Base-by-base conservation (phyloP, 371 early-diverging fungal species). In the Rhizomucor miehei region DNA sequence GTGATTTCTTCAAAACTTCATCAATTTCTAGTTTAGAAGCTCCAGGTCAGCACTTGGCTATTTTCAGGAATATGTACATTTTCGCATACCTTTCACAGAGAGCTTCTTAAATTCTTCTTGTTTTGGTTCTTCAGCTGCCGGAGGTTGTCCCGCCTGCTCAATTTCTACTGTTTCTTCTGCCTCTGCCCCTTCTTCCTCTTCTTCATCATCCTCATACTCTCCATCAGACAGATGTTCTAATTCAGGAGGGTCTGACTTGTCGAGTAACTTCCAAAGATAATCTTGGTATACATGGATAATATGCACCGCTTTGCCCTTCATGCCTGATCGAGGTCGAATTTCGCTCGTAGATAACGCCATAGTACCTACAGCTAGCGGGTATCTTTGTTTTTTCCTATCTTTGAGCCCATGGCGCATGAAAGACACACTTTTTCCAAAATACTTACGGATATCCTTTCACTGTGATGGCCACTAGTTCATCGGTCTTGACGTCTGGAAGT, bases 231-330 rank as follows among this genome's bases (percentile, higher is more conserved):
- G 23, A 19, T 45, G 56, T 8, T 71, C 45, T 51, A 77, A 54
- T 35, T 75, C 79, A 3, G 87, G 82, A 13, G 83, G 73, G 6
- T 71, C 69, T 1, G 62, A 62, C 56, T 85, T 85, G 58, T 67
- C 75, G 6, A 87, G 87, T 67, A 85, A 75, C n/a, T 75, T 64
- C 89, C 89, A 89, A 47, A 89, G 65, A 48, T 69, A 70, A 65
- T 89, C 89, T 40, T 75, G 68, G 57, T 81, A 85, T 1, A 86
- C 82, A 57, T 89, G 89, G 13, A 80, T 61, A 12, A 89, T 62
- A 63, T 82, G 70, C 0, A 89, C 85, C 0, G 89, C 89, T 55
- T 89, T 89, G 36, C 89, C 89, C 60, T 84, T 86, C 67, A 80
- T 82, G 0, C 82, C 82, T 0, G 77, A 56, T 13, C 80, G 76